A percentile compares a stretch with the other conserved stretches of the same genome.
These are phyloP conservation scores for Cordyceps pruinosa DNA, from an alignment of 2,329 filamentous ascomycete species.

Conservation along the genomic window DNA sequence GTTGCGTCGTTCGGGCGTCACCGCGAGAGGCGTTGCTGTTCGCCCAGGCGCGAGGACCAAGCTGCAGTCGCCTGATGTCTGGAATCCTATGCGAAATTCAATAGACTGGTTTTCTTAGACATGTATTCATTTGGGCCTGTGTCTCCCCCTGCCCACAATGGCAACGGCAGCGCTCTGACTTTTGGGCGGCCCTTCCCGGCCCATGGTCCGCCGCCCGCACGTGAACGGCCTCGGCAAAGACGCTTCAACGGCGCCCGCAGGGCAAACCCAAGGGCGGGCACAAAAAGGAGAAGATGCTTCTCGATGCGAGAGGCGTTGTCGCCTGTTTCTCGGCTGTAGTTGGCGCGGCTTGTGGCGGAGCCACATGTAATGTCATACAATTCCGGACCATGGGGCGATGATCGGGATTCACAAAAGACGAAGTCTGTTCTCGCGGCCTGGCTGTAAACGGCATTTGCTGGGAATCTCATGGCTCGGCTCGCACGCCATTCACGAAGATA, in stretches of 20 bases:
- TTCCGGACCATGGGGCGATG: background rate
- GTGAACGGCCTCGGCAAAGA: slow-evolving; percentile 9
- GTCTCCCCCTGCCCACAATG: background rate
- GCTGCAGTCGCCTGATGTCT: background rate
- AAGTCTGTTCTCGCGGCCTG: too few species aligned
- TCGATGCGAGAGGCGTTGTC: background rate
- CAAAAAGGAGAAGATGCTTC: background rate
- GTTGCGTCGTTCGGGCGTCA: background rate
- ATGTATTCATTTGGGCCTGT: too few species aligned
- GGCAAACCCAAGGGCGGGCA: background rate
- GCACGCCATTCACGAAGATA: background rate
- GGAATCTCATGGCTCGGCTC: background rate
- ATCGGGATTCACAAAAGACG: background rate
- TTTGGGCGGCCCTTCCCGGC: slow-evolving; percentile 10
- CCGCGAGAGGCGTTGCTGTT: too few species aligned
- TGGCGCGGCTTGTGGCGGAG: background rate
- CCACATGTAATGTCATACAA: background rate
- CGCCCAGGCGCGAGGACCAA: background rate
- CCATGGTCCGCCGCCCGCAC: slow-evolving; percentile 10
- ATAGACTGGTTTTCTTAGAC: background rate
- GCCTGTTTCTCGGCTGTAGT: background rate
- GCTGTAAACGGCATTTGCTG: background rate
- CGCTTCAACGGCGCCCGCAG: background rate
- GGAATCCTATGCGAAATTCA: background rate
- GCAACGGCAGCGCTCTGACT: background rate